A percentile compares a stretch with the other conserved stretches of the same genome.
Conservation (phyloP, 768 basidiomycete genomes). For the Postia placenta region DNA sequence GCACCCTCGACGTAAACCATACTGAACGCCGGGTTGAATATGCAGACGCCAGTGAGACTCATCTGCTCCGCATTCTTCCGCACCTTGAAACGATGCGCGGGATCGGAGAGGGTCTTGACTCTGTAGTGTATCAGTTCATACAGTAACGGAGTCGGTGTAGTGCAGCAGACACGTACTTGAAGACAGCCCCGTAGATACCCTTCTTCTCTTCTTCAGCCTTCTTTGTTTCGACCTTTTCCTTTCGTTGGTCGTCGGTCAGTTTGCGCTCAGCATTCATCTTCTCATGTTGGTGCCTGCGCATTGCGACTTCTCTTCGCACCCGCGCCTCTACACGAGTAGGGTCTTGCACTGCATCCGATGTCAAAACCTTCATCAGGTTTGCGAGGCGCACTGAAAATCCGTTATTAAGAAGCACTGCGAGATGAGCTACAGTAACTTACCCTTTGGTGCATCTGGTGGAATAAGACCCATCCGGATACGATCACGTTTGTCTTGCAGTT, state of each 20-base stretch:
- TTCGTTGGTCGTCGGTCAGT: constrained; percentile 83
- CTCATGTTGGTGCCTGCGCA: constrained; percentile 84
- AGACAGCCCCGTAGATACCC: constrained; percentile 77
- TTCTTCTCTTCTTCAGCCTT: constrained; percentile 85
- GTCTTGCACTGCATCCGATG: constrained; percentile 94
- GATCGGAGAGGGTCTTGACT: constrained; percentile 85
- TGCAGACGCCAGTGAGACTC: constrained; percentile 80
- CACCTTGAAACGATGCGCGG: constrained; percentile 92
- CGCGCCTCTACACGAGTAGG: constrained; percentile 96
- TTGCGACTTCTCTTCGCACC: constrained; percentile 88
- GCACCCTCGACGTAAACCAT: constrained; percentile 95
- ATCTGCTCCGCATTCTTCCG: constrained; percentile 94
- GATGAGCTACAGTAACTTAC: constrained; percentile 31
- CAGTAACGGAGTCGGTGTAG: too few species aligned
- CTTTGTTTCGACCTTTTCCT: constrained; percentile 83
- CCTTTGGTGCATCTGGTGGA: constrained; percentile 94
- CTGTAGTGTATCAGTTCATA: too few species aligned
- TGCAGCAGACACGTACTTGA: constrained; percentile 59
- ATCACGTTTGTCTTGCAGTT: constrained; percentile 91
- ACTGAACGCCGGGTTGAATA: constrained; percentile 85
- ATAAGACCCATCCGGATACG: constrained; percentile 93
- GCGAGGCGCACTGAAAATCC: constrained; percentile 69
- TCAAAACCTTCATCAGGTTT: constrained; percentile 97
- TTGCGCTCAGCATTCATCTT: constrained; percentile 92
- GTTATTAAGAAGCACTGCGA: constrained; percentile 5